phyloP scores from a whole-genome alignment of 2,329 filamentous ascomycete genomes.

The Triangularia setosa region DNA sequence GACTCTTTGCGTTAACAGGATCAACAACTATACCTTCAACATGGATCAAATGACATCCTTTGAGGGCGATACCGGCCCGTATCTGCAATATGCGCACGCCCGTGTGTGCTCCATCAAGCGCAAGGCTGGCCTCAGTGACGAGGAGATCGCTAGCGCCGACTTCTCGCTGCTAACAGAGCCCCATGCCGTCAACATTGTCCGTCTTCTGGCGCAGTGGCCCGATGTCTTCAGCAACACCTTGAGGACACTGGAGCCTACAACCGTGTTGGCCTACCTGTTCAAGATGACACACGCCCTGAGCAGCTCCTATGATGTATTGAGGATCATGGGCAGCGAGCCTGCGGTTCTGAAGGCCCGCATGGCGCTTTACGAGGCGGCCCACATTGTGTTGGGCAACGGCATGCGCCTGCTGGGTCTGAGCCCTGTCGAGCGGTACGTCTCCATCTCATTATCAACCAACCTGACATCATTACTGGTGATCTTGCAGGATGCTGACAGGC shows the following conservation, averaged over 20 bases:
- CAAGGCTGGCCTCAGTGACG: constrained; percentile 48
- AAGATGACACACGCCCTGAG: constrained; percentile 80
- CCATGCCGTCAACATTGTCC: constrained; percentile 69
- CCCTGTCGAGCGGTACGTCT: constrained; percentile 61
- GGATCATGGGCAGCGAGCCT: constrained; percentile 74
- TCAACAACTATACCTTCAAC: constrained; percentile 69
- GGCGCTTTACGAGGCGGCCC: constrained; percentile 72
- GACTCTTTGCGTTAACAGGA: constrained; percentile 34
- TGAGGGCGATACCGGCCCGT: constrained; percentile 80
- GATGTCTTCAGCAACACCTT: constrained; percentile 81
- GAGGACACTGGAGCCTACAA: constrained; percentile 70
- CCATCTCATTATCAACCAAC: background rate
- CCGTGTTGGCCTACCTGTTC: constrained; percentile 62
- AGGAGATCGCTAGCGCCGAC: constrained; percentile 61
- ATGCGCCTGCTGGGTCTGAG: constrained; percentile 77
- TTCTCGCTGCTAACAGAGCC: constrained; percentile 65
- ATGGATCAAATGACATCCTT: constrained; percentile 80
- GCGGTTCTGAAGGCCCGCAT: constrained; percentile 69
- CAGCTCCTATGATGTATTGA: constrained; percentile 76
- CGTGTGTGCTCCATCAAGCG: constrained; percentile 64
- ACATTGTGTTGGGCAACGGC: constrained; percentile 74
- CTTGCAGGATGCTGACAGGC: background rate
- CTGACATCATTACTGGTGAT: background rate
- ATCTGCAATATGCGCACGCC: constrained; percentile 79
- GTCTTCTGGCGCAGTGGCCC: constrained; percentile 78